Evolutionary conservation across 805 yeast species (phyloP).

Genomic region (Yamadazyma akitaensis): DNA sequence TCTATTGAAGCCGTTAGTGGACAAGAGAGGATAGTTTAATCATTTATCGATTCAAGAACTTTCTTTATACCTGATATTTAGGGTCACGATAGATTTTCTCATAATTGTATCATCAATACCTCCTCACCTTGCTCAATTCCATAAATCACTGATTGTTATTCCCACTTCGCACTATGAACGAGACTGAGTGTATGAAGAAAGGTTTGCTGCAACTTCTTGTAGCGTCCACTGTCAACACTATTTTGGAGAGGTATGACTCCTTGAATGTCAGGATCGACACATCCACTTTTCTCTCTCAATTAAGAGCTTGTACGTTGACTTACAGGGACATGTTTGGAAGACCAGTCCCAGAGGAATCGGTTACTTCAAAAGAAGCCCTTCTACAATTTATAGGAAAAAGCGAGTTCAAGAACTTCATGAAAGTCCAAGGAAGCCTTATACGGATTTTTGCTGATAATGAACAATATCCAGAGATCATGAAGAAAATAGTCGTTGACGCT

Average conservation of each 20-base stretch:
- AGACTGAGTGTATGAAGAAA: constrained; percentile 10
- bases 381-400: constrained; percentile 11
- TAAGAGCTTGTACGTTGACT: constrained; percentile 1
- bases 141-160: not conserved
- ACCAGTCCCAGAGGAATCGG: constrained; percentile 9
- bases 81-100: no score
- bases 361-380: constrained; percentile 13
- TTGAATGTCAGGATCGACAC: constrained; percentile 10
- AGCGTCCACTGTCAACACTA: constrained; percentile 13
- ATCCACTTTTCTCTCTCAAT: constrained; percentile 8
- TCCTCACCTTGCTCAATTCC: no score
- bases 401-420: constrained; percentile 20
- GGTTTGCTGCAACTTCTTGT: constrained; percentile 13
- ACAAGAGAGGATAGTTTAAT: no score
- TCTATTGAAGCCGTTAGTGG: no score
- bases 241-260: constrained; percentile 7
- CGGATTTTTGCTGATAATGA: constrained; percentile 19
- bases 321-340: constrained; percentile 13
- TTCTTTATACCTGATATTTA: no score
- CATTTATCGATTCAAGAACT: no score
- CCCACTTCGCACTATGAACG: constrained; percentile 2
- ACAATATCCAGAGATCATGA: constrained; percentile 19
- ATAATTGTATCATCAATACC: no score
- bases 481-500: constrained; percentile 21
- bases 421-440: constrained; percentile 18